Evolutionary conservation across 208 protist genomes (phyloP), one percentile per base, ranked within the genome.

Genomic region (Trypanosoma cruzi): DNA sequence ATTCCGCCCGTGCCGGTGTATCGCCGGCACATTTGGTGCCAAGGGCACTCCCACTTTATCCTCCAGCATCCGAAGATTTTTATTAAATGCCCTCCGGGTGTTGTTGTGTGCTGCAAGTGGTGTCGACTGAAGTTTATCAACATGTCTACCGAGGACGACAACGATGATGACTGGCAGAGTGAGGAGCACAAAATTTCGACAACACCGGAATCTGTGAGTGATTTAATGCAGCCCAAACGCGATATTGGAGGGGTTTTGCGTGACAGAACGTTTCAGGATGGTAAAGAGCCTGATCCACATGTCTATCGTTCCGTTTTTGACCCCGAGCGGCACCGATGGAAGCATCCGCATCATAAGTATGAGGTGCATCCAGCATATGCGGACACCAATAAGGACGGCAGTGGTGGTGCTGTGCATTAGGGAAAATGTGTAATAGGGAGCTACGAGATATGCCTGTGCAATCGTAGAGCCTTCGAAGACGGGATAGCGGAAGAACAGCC

Each of bases 121-220:
- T 96, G 90, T 70, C 83, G 86, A 42, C 76, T 93, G 20, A 96
- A 96, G 75, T 96, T 93, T 72, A 93, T 96, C 62, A 96, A 96
- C 67, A 93, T 96, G 90, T 73, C 87, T 22, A 96, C 90, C 46
- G 76, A 88, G 18, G 84, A 85, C 29, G 90, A 96, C 73, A 91
- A 93, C 58, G 90, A 96, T 72, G 87, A 96, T 34, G 90, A 96
- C 70, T 96, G 90, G 87, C 68, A 79, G 55, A 84, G 89, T 67
- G 90, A 96, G 64, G 90, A 93, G 74, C 88, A 96, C 28, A 90
- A 92, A 71, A 96, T 96, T 49, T 64, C 85, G 40, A 96, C 88
- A 20, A 96, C 87, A 44, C 90, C 87, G 1, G 87, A 96, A 75
- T 76, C 80, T 8, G 58, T 79, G 58, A 79, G 89, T 57, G 90